Evolutionary conservation across 73 alveolate species (phyloP).

Genomic region (Diophrys sp.): DNA sequence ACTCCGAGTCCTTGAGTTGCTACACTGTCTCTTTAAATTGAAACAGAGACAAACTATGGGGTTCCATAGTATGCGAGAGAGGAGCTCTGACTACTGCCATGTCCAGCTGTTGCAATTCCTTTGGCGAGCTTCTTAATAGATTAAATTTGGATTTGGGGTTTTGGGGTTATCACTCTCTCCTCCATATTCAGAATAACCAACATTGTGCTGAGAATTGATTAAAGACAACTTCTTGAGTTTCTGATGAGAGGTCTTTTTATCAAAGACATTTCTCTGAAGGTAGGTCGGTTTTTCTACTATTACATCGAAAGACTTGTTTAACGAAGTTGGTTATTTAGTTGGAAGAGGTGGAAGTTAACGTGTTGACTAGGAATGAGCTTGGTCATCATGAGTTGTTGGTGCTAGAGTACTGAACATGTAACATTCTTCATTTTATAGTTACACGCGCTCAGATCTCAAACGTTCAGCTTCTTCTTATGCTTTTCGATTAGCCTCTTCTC

Average conservation of each 20-base stretch:
- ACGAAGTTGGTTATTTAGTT: not conserved
- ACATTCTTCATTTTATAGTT: not conserved
- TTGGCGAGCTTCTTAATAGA: too few relatives aligned
- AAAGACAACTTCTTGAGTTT: not conserved
- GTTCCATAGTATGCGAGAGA: not conserved
- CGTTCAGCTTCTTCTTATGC: not conserved
- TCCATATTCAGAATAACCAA: not conserved
- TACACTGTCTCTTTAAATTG: not conserved
- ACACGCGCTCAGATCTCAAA: not conserved
- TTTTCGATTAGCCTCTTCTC: not conserved
- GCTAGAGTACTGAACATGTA: not conserved
- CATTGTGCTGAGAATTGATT: not conserved
- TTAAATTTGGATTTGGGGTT: too few relatives aligned
- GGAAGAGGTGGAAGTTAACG: not conserved
- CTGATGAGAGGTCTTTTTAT: not conserved
- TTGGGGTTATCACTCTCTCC: too few relatives aligned
- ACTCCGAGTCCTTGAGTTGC: not conserved
- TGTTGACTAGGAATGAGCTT: not conserved
- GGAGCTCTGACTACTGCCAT: not conserved
- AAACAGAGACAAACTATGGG: not conserved
- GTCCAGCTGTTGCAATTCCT: not conserved
- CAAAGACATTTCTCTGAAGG: not conserved
- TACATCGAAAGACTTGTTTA: not conserved
- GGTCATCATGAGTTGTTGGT: not conserved
- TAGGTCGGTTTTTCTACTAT: not conserved